A percentile compares a stretch with the other conserved stretches of the same genome.
Conservation (phyloP, 176 grass and related monocot genomes). For the Paspalum notatum region DNA sequence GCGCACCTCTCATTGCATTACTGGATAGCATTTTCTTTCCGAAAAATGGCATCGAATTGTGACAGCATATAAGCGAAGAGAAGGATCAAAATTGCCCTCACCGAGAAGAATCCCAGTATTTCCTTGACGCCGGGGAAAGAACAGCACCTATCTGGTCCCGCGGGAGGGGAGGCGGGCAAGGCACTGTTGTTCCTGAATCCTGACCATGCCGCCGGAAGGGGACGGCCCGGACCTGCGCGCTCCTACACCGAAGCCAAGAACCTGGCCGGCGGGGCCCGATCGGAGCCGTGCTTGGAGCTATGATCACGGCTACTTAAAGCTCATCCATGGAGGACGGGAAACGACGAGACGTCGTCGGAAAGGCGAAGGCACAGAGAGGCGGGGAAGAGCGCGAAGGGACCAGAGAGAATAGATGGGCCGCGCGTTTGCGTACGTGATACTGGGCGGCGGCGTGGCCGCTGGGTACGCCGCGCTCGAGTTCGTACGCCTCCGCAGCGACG, state of each 20-base stretch:
- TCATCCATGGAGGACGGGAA: not conserved
- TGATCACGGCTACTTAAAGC: slow-evolving; percentile 26
- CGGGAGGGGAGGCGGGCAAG: slow-evolving; percentile 3
- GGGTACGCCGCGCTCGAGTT: slow-evolving; percentile 91
- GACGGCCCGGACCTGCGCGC: not conserved
- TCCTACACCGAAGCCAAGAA: slow-evolving; percentile 54
- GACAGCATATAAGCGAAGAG: not conserved
- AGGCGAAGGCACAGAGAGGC: not conserved
- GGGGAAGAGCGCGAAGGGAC: slow-evolving; percentile 37
- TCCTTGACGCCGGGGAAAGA: slow-evolving; percentile 41
- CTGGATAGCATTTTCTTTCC: not conserved
- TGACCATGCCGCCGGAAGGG: not conserved
- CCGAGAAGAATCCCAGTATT: slow-evolving; percentile 25
- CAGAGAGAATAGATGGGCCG: slow-evolving; percentile 73
- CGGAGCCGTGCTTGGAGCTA: not conserved
- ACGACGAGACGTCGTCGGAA: not conserved
- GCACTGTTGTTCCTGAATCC: slow-evolving; percentile 19
- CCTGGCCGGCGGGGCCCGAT: slow-evolving; percentile 20
- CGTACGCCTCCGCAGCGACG: slow-evolving; percentile 52
- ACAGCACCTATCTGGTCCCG: slow-evolving; percentile 27
- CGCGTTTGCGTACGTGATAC: slow-evolving; percentile 77
- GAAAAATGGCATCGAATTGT: not conserved
- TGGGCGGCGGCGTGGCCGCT: slow-evolving; percentile 91
- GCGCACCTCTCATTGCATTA: not conserved
- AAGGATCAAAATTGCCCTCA: not conserved